Evolutionary conservation across 495 filamentous ascomycete species (phyloP), one percentile per base, ranked within the genome.

Genomic region (Trichocladium antarcticum): DNA sequence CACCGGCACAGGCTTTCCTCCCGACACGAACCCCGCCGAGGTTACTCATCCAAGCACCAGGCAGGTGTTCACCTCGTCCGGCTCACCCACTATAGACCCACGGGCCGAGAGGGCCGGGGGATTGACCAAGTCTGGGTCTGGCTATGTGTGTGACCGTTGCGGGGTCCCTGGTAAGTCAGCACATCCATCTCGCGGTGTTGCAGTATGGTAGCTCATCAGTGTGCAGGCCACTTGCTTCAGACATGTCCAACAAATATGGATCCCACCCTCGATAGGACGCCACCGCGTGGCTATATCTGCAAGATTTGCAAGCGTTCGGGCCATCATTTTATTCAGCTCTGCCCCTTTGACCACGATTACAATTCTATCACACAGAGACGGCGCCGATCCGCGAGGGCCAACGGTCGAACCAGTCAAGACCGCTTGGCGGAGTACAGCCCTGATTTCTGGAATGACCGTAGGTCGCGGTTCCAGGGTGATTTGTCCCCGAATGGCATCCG

Each of bases 161-260:
- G n/a, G 53, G 1, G 16, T 49, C 14, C 45, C 55, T 62, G 47
- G 47, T 50, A 37, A 27, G 39, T 12, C 1, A n/a, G n/a, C 1
- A 16, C 1, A 14, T 3, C 11, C 20, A 6, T 10, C 19, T 39
- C 10, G 3, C 4, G n/a, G 15, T 17, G 19, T 29, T 37, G 10
- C 14, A n/a, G 17, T n/a, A 11, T 21, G 9, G 28, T 29, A 1
- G n/a, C 37, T 41, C n/a, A 37, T 27, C 6, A 39, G 5, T 16
- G 11, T 24, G 12, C 17, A 75, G 72, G 68, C 11, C 72, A 74
- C 43, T 56, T 53, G 47, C 51, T 68, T 20, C 46, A 62, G 29
- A 31, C 53, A 11, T 74, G 72, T 45, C 69, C 69, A 15, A 73
- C 68, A 7, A 71, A 65, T 40, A 3, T 68, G 8, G 65, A 72